phyloP scores from a whole-genome alignment of 176 grass and related monocot genomes.

The Urochloa ruziziensis region DNA sequence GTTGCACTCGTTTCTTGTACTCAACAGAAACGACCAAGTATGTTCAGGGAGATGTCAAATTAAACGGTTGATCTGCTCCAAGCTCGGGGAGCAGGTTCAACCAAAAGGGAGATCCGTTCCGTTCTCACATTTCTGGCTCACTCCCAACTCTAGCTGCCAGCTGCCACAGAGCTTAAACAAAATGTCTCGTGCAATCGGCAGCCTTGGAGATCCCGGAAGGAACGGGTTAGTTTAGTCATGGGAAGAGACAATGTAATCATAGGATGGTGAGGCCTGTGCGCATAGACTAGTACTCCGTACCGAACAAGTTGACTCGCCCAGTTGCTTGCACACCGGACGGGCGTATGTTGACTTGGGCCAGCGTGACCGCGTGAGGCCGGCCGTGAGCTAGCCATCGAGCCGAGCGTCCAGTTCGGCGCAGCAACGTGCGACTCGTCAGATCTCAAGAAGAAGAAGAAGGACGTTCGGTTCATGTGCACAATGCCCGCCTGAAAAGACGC shows the following conservation, averaged over 20 bases:
- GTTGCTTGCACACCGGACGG: neutral
- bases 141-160: neutral
- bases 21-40: neutral
- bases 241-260: neutral
- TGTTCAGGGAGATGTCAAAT: neutral
- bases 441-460: conserved; percentile 24
- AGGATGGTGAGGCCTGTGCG: conserved; percentile 10
- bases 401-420: conserved; percentile 12
- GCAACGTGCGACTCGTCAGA: neutral
- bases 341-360: conserved; percentile 4
- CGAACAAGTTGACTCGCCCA: conserved; percentile 36
- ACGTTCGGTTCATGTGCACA: conserved; percentile 22
- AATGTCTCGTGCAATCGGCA: neutral
- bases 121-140: conserved; percentile 2
- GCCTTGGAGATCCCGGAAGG: neutral
- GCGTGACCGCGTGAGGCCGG: neutral
- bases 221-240: neutral
- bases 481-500: neutral
- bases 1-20: neutral
- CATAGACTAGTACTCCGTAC: neutral
- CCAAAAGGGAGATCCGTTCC: neutral
- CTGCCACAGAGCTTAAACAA: neutral
- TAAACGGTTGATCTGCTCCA: conserved; percentile 39
- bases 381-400: neutral
- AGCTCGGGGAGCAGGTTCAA: conserved; percentile 11